Conservation (phyloP, 2,329 filamentous ascomycete species). For the Sarocladium brachiariae region DNA sequence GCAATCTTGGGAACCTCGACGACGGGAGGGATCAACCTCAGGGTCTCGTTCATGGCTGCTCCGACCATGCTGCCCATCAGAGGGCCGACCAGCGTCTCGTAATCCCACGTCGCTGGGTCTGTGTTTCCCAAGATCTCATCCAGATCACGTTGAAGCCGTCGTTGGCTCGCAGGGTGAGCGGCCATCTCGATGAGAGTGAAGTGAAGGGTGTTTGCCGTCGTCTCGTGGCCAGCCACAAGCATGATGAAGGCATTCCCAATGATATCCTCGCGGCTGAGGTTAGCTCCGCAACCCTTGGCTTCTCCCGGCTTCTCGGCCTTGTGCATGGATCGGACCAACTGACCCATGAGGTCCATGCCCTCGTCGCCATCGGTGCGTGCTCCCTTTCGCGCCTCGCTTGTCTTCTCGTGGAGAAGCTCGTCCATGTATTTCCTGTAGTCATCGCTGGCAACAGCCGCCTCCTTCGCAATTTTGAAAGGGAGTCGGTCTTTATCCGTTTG, state of each 20-base stretch:
- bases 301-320: conserved; percentile 13
- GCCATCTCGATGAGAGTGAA: conserved; percentile 65
- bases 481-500: too few relatives aligned
- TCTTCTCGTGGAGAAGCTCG: conserved; percentile 59
- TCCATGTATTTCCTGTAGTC: conserved; percentile 66
- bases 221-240: conserved; percentile 72
- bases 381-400: conserved; percentile 28
- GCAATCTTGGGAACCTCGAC: conserved; percentile 65
- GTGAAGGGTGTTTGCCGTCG: conserved; percentile 68
- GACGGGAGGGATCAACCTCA: conserved; percentile 67
- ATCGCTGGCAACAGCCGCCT: conserved; percentile 45
- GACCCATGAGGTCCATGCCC: conserved; percentile 47
- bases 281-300: conserved; percentile 33
- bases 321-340: conserved; percentile 38
- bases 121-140: conserved; percentile 53
- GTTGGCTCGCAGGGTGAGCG: conserved; percentile 56
- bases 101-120: conserved; percentile 60
- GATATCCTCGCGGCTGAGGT: conserved; percentile 53
- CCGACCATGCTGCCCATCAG: conserved; percentile 65
- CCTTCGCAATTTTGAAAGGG: conserved; percentile 44
- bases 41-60: conserved; percentile 70
- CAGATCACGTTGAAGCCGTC: conserved; percentile 60
- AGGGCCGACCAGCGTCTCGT: conserved; percentile 57
- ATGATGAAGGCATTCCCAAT: conserved; percentile 65
- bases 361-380: conserved; percentile 33